Percentiles rank a stretch among this genome's conserved stretches.
Conservation (phyloP, 2,329 filamentous ascomycete genomes). For the Byssothecium circinans region DNA sequence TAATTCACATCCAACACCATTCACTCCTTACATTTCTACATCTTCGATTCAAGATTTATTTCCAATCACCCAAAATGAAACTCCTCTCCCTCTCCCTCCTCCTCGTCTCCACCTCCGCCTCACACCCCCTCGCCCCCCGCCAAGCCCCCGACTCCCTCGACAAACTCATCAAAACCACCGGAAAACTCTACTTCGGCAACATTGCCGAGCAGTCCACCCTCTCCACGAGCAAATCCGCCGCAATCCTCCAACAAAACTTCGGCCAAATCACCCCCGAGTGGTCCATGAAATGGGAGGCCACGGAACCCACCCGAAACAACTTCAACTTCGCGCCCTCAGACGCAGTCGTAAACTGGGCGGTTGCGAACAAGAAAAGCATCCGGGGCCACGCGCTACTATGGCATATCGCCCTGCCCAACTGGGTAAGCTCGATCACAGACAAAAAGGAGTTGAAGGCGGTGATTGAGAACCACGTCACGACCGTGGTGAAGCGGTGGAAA, state of each 20-base stretch:
- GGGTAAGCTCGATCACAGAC: slow-evolving; percentile 39
- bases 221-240: not conserved
- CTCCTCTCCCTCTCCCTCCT: too few relatives aligned
- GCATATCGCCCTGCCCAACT: slow-evolving; percentile 42
- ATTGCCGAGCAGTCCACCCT: not conserved
- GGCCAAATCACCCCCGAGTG: slow-evolving; percentile 44
- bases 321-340: slow-evolving; percentile 43
- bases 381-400: slow-evolving; percentile 47
- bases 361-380: slow-evolving; percentile 38
- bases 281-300: slow-evolving; percentile 46
- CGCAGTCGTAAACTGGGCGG: slow-evolving; percentile 39
- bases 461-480: slow-evolving; percentile 45
- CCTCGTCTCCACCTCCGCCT: too few relatives aligned
- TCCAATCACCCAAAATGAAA: too few relatives aligned
- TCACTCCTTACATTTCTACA: too few relatives aligned
- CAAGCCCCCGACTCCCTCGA: not conserved
- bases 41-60: too few relatives aligned
- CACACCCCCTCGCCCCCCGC: too few relatives aligned
- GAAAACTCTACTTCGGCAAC: slow-evolving; percentile 2
- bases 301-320: slow-evolving; percentile 36
- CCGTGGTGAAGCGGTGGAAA: slow-evolving; percentile 40
- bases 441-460: slow-evolving; percentile 42
- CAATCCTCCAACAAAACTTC: slow-evolving; percentile 14
- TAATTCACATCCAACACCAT: too few relatives aligned
- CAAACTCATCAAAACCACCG: not conserved